A percentile compares a stretch with the other conserved stretches of the same genome.
These are phyloP conservation scores for Aspergillus tanneri DNA, from an alignment of 2,329 filamentous ascomycete species.

Conservation along the genomic window DNA sequence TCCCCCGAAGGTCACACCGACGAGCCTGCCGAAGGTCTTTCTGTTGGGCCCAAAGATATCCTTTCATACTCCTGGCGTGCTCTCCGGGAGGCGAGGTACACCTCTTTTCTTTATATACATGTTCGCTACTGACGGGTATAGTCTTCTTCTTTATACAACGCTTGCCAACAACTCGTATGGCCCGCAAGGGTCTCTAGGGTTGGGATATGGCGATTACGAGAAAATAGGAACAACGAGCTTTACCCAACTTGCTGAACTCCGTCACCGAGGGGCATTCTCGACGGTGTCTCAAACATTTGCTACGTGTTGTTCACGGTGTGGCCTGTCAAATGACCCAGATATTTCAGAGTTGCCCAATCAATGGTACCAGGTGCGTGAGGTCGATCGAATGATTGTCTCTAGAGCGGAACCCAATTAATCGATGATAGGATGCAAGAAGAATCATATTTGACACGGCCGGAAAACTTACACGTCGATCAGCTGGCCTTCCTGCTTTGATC, in stretches of 20 bases:
- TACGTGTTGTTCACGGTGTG: slow-evolving; percentile 69
- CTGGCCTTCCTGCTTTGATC: slow-evolving; percentile 84
- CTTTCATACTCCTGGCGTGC: slow-evolving; percentile 94
- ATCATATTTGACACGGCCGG: slow-evolving; percentile 74
- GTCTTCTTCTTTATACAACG: slow-evolving; percentile 68
- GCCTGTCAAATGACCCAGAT: slow-evolving; percentile 50
- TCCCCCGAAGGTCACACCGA: slow-evolving; percentile 81
- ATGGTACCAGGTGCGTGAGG: slow-evolving; percentile 68
- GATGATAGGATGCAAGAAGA: slow-evolving; percentile 51
- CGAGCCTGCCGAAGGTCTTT: slow-evolving; percentile 64
- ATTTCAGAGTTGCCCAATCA: slow-evolving; percentile 54
- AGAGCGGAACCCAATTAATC: neutral
- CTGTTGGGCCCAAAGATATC: slow-evolving; percentile 77
- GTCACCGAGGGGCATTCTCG: slow-evolving; percentile 90
- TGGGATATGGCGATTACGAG: slow-evolving; percentile 59
- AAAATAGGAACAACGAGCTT: slow-evolving; percentile 73
- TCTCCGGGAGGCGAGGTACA: slow-evolving; percentile 86
- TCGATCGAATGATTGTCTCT: too few species aligned
- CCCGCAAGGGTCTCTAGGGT: slow-evolving; percentile 45
- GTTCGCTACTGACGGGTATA: slow-evolving; percentile 39
- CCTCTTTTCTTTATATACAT: slow-evolving; percentile 2
- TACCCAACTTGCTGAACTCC: slow-evolving; percentile 74
- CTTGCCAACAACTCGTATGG: slow-evolving; percentile 55
- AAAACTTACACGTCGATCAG: slow-evolving; percentile 81
- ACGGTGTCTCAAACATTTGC: slow-evolving; percentile 88